Base-by-base conservation (phyloP, 2,329 filamentous ascomycete genomes). In the Cladosporium phlei region DNA sequence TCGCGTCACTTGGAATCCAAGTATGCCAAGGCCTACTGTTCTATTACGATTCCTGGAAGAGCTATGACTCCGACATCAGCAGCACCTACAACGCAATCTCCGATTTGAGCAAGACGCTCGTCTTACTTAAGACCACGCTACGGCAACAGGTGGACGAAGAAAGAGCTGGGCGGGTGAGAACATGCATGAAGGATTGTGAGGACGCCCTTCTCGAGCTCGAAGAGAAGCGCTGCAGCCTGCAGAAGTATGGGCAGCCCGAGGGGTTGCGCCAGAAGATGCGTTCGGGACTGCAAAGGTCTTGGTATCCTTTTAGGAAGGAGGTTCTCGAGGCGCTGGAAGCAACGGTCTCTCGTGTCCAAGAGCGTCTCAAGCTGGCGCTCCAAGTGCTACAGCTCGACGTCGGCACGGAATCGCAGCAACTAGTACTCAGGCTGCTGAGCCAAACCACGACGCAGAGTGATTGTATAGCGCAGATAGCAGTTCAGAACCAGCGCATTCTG, bases 301-400 rank as follows among this genome's bases (percentile, higher is more conserved):
- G 25, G 29, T 53, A 53, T 40, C 51, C 49, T 7, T 52, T 54
- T 30, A 34, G 24, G 27, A 34, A 34, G 16, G 34, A 38, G 16
- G 50, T 40, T 19, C 42, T 54, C 12, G 43, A 19, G n/a, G 47
- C 47, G 29, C 29, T 54, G 29, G 19, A 39, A 37, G 37, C 19
- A 2, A 40, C 8, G 24, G 52, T 54, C 4, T 25, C 10, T 12
- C 46, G 46, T 11, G 14, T 49, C 8, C 32, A 30, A 37, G 47
- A 39, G 17, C 40, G 37, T 17, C 42, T 52, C 3, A 24, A 38
- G 19, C 32, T 50, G 10, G 33, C 50, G 3, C 43, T 49, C n/a
- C 40, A 52, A 38, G 47, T 47, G 17, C 28, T 52, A 14, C 51
- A 53, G 34, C 49, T 53, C 17, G 51, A 53, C 16, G n/a, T 46